Conservation (phyloP, 2,329 filamentous ascomycete genomes). For the Exserohilum turcica region DNA sequence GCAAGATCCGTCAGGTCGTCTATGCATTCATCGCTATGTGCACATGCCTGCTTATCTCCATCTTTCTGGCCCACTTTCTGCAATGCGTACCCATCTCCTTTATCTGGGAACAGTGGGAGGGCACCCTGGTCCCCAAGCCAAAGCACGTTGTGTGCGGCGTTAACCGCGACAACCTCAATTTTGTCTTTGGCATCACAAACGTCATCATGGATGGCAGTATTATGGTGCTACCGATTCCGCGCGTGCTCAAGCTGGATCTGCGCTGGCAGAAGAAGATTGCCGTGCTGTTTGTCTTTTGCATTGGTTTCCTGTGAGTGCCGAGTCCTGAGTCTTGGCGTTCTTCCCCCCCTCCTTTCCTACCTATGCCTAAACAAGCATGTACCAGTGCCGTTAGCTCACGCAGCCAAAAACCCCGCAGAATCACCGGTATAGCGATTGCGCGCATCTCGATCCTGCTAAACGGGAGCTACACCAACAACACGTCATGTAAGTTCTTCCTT, state of each 20-base stretch:
- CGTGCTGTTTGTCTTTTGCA: not conserved
- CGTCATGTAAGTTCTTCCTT: not conserved
- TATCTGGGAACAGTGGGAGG: not conserved
- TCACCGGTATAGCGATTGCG: not conserved
- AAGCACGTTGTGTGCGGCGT: not conserved
- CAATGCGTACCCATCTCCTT: not conserved
- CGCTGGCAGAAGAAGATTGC: not conserved
- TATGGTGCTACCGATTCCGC: not conserved
- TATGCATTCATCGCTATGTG: not conserved
- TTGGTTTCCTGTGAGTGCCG: not conserved
- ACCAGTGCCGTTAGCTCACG: no score
- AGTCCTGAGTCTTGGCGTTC: not conserved
- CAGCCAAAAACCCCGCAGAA: not conserved
- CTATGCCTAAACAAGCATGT: no score
- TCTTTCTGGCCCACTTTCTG: not conserved
- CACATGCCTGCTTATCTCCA: not conserved
- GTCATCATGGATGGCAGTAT: not conserved
- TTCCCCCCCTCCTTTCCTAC: no score
- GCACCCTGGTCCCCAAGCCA: not conserved
- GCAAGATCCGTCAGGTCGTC: not conserved
- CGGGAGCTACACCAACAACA: not conserved
- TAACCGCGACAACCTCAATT: not conserved
- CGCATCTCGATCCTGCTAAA: not conserved
- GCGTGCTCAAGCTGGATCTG: not conserved
- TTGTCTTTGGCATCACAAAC: not conserved